These are phyloP conservation scores for Pleurotus citrinopileatus DNA, from an alignment of 768 basidiomycete genomes.

Conservation along the genomic window DNA sequence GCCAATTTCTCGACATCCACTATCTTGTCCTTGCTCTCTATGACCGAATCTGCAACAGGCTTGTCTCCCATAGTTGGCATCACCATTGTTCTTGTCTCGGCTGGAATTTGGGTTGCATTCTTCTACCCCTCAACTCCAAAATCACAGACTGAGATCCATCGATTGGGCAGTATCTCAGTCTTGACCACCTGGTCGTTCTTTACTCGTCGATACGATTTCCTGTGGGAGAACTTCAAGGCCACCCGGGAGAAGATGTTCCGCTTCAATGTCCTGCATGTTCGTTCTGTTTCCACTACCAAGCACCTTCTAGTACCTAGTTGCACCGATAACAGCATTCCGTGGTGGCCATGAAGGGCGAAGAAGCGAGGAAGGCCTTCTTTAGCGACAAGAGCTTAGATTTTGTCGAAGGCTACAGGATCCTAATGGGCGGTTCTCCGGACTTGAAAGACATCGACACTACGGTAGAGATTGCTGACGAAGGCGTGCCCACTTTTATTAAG, in stretches of 20 bases:
- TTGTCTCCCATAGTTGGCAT: background rate
- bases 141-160: background rate
- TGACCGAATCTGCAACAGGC: background rate
- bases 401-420: slow-evolving; percentile 29
- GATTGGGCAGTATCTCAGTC: background rate
- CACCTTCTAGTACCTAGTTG: background rate
- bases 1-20: too few relatives aligned
- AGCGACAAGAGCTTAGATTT: slow-evolving; percentile 24
- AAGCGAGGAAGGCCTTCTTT: slow-evolving; percentile 28
- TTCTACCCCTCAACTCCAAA: background rate
- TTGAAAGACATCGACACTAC: slow-evolving; percentile 20
- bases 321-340: slow-evolving; percentile 11
- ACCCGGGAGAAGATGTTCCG: slow-evolving; percentile 13
- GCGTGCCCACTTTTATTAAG: slow-evolving; percentile 20
- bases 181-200: slow-evolving; percentile 8
- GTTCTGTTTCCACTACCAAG: background rate
- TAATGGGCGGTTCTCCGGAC: slow-evolving; percentile 25
- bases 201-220: slow-evolving; percentile 5
- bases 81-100: background rate
- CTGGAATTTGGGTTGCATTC: background rate
- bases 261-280: slow-evolving; percentile 16
- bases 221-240: slow-evolving; percentile 5
- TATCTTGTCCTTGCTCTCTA: too few relatives aligned
- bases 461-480: slow-evolving; percentile 10
- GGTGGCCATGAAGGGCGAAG: slow-evolving; percentile 28